Conservation (phyloP, 768 basidiomycete genomes). For the Erythrobasidium yunnanense region DNA sequence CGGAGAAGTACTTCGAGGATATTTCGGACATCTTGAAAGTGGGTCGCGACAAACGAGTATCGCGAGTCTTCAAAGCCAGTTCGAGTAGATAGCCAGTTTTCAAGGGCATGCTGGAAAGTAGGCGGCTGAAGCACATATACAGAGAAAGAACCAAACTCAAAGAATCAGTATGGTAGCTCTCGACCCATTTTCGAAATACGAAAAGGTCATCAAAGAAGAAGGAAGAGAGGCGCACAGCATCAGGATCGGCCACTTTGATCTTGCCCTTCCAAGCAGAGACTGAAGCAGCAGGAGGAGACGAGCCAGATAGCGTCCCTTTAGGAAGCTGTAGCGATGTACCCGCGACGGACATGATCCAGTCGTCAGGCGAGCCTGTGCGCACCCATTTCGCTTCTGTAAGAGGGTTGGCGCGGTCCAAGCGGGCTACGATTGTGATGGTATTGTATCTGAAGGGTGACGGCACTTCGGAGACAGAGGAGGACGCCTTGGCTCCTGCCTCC, state of each 20-base stretch:
- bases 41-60: conserved; percentile 75
- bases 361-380: conserved; percentile 82
- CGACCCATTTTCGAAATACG: neutral
- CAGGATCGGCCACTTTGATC: conserved; percentile 81
- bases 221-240: conserved; percentile 57
- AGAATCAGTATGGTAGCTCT: neutral
- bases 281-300: neutral
- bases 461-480: too few relatives aligned
- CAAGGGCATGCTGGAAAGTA: conserved; percentile 79
- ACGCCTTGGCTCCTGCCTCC: too few relatives aligned
- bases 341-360: conserved; percentile 64
- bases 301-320: conserved; percentile 27
- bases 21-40: conserved; percentile 75
- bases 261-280: conserved; percentile 68
- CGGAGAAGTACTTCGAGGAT: conserved; percentile 84
- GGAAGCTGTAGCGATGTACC: neutral
- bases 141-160: conserved; percentile 20
- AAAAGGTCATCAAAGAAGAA: neutral
- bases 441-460: conserved; percentile 17
- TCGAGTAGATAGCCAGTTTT: conserved; percentile 67
- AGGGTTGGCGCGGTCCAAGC: conserved; percentile 77
- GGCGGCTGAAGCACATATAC: conserved; percentile 54
- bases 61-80: conserved; percentile 60
- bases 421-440: conserved; percentile 56
- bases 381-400: conserved; percentile 96